Percentiles rank a stretch among this genome's conserved stretches.
Evolutionary conservation across 2,329 filamentous ascomycete genomes (phyloP).

Genomic region (Calonectria honghensis): DNA sequence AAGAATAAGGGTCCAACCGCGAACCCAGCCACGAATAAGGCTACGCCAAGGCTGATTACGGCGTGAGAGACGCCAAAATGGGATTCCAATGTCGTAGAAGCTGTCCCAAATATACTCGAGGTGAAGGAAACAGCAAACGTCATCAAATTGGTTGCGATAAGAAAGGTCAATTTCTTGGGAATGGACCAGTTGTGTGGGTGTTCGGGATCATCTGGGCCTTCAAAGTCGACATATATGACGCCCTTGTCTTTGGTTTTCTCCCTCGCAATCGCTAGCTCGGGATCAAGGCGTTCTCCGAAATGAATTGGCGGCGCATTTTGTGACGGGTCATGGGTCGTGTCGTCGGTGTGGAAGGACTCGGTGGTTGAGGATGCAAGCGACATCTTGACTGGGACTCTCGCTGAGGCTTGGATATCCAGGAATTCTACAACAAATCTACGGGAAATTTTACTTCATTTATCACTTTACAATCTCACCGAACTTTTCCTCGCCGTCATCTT

Average conservation of each 20-base stretch:
- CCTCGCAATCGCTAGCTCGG: not conserved
- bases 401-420: not conserved
- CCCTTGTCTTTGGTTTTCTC: not conserved
- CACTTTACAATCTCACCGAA: constrained; percentile 17
- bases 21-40: constrained; percentile 29
- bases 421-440: not conserved
- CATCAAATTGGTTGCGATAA: constrained; percentile 15
- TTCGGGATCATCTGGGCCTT: constrained; percentile 17
- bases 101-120: constrained; percentile 28
- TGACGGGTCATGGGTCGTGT: not conserved
- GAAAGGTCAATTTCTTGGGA: constrained; percentile 21
- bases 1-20: constrained; percentile 29
- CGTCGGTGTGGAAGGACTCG: constrained; percentile 4
- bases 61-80: constrained; percentile 18
- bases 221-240: not conserved
- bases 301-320: not conserved
- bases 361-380: constrained; percentile 19
- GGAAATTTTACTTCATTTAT: constrained; percentile 17
- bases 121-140: constrained; percentile 28
- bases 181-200: constrained; percentile 33
- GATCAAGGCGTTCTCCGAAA: not conserved
- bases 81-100: not conserved
- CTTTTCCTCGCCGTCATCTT: constrained; percentile 7
- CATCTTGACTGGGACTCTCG: not conserved
- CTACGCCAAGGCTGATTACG: constrained; percentile 22